These are phyloP conservation scores for Primulina huaijiensis DNA, from an alignment of 257 asterid genomes.

Conservation along the genomic window DNA sequence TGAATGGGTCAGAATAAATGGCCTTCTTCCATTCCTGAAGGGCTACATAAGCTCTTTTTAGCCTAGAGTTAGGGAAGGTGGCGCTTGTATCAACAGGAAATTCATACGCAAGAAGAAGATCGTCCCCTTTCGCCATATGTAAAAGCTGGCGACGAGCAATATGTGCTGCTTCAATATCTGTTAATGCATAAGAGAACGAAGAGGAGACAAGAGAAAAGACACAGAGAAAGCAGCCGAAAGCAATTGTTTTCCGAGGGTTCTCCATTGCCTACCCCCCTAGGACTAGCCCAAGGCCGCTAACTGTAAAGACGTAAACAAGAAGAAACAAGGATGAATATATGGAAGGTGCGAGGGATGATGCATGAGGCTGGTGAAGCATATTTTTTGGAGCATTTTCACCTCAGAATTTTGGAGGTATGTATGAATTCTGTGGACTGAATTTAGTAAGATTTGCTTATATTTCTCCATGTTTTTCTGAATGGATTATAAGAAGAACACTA, in stretches of 20 bases:
- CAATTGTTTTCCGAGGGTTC: constrained; percentile 42
- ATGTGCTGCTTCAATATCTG: constrained; percentile 30
- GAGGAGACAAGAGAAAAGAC: constrained; percentile 26
- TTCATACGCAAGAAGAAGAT: constrained; percentile 19
- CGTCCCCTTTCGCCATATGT: constrained; percentile 9
- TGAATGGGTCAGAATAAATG: constrained; percentile 73
- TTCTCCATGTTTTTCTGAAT: constrained; percentile 10
- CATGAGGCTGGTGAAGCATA: constrained; percentile 28
- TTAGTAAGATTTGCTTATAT: constrained; percentile 20
- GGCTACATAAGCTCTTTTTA: constrained; percentile 54
- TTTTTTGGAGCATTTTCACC: constrained; percentile 35
- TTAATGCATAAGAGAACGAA: constrained; percentile 27
- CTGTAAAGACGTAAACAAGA: constrained; percentile 8
- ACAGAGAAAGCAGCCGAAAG: constrained; percentile 48
- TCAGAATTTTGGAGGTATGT: constrained; percentile 26
- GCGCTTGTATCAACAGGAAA: neutral
- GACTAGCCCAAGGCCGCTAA: constrained; percentile 68
- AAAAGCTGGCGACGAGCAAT: constrained; percentile 35
- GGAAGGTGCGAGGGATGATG: constrained; percentile 27
- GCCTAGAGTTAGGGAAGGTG: constrained; percentile 40
- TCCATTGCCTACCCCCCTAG: constrained; percentile 47
- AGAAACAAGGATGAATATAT: constrained; percentile 34
- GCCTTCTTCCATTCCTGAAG: constrained; percentile 76
- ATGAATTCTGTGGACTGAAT: constrained; percentile 19
- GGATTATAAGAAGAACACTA: constrained; percentile 22